phyloP scores from a whole-genome alignment of 768 basidiomycete species.

The Rhodosporidiobolus sp. region DNA sequence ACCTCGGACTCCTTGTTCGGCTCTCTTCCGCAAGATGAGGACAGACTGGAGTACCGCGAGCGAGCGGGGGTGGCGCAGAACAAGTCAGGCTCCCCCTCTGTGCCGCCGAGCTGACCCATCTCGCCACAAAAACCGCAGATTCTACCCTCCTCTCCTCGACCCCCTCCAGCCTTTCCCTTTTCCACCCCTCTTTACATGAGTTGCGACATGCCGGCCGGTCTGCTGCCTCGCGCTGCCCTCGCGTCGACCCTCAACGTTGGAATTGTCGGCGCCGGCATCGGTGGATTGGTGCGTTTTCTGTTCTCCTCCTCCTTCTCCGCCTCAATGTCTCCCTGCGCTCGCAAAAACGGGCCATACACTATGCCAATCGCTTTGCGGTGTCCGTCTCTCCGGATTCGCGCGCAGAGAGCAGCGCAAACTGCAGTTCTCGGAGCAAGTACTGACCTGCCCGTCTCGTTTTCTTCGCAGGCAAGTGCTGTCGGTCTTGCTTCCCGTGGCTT shows the following conservation, averaged over 20 bases:
- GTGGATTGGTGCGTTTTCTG: conserved; percentile 3
- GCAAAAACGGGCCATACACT: background rate
- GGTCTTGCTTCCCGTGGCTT: conserved; percentile 5
- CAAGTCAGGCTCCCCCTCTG: no score
- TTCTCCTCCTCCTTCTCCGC: background rate
- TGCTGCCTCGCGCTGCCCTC: conserved; percentile 5
- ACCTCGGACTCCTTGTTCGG: no score
- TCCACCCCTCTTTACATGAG: background rate
- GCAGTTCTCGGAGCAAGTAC: no score
- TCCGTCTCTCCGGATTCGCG: no score
- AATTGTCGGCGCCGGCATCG: conserved; percentile 20
- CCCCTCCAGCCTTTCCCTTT: background rate
- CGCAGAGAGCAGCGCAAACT: background rate
- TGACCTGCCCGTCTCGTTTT: no score
- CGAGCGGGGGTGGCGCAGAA: no score
- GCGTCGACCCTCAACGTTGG: background rate
- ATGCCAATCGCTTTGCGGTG: no score
- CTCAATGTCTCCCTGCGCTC: background rate
- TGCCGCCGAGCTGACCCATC: no score
- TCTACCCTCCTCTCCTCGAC: rapidly evolving
- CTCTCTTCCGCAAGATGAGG: no score
- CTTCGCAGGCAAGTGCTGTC: conserved; percentile 6
- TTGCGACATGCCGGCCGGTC: conserved; percentile 8
- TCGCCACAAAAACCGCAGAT: background rate
- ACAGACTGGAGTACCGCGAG: no score